phyloP scores from a whole-genome alignment of 768 basidiomycete species.

The Phaffia tasmanica region DNA sequence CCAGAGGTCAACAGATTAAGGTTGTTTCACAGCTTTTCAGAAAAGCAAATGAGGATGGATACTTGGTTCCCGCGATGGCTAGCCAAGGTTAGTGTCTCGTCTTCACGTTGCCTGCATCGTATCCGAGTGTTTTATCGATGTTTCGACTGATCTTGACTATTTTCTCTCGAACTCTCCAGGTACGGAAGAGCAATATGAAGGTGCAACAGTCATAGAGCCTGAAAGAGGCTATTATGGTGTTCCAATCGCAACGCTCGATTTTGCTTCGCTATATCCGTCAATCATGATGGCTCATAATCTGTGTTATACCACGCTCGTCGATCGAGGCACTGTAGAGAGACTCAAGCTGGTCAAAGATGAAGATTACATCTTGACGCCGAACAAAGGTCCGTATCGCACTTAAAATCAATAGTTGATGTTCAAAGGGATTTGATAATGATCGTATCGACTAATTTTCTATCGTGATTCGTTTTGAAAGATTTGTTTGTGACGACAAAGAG shows the following conservation, averaged over 20 bases:
- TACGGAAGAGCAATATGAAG: slow-evolving; percentile 92
- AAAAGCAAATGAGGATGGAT: slow-evolving; percentile 81
- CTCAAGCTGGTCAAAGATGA: slow-evolving; percentile 66
- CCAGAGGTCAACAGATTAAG: slow-evolving; percentile 96
- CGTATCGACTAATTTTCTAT: neutral
- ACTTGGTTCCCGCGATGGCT: slow-evolving; percentile 74
- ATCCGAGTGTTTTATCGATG: neutral
- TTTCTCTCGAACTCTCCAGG: slow-evolving; percentile 43
- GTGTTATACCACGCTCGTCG: slow-evolving; percentile 92
- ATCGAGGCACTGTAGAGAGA: slow-evolving; percentile 64
- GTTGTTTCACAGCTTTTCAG: slow-evolving; percentile 92
- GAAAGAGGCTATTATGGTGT: slow-evolving; percentile 89
- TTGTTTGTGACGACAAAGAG: slow-evolving; percentile 61
- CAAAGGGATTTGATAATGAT: too few relatives aligned
- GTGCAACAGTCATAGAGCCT: slow-evolving; percentile 97
- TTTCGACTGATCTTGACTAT: neutral
- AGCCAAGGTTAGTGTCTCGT: slow-evolving; percentile 53
- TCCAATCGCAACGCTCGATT: slow-evolving; percentile 96
- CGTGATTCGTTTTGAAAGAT: slow-evolving; percentile 45
- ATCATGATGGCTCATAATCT: slow-evolving; percentile 99
- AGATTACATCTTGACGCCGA: slow-evolving; percentile 90
- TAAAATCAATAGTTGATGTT: neutral
- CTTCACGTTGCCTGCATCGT: neutral
- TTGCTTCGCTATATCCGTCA: slow-evolving; percentile 94
- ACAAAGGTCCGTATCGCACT: slow-evolving; percentile 56